Evolutionary conservation across 768 basidiomycete genomes (phyloP).

Genomic region (Podaxis sp.): DNA sequence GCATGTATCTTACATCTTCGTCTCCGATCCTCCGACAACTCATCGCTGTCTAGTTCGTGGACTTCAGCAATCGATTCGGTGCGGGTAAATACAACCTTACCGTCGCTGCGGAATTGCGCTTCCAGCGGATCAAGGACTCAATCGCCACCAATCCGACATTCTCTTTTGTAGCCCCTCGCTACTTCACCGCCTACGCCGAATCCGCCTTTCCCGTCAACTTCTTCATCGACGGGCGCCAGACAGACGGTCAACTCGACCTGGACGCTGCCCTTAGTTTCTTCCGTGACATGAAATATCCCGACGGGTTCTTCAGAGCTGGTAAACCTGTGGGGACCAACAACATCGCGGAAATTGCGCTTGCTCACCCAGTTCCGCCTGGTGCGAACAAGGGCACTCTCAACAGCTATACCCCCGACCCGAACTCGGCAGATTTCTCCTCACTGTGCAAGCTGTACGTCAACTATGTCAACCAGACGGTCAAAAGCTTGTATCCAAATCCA

Average conservation of each 20-base stretch:
- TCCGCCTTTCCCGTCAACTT: constrained; percentile 13
- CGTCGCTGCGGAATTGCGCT: constrained; percentile 13
- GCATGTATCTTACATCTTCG: not conserved
- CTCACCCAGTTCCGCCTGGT: constrained; percentile 10
- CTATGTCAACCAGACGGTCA: constrained; percentile 4
- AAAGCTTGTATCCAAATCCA: constrained; percentile 7
- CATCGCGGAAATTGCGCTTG: not conserved
- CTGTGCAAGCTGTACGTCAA: not conserved
- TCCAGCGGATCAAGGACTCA: constrained; percentile 1
- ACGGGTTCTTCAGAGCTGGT: not conserved
- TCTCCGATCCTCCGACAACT: not conserved
- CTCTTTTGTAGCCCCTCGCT: constrained; percentile 12
- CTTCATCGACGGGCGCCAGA: constrained; percentile 14
- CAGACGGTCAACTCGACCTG: constrained; percentile 7
- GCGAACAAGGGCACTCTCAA: not conserved
- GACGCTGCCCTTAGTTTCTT: constrained; percentile 5
- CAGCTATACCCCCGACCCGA: constrained; percentile 5
- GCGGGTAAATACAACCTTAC: constrained; percentile 17
- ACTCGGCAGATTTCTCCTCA: not conserved
- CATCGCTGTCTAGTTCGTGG: constrained; percentile 7
- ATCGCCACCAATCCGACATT: constrained; percentile 9
- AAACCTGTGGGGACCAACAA: not conserved
- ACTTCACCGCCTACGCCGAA: constrained; percentile 15
- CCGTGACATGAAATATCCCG: constrained; percentile 8
- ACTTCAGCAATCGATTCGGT: constrained; percentile 14